These are phyloP conservation scores for Hemerocallis citrina DNA, from an alignment of 106 monocot species.

Conservation along the genomic window DNA sequence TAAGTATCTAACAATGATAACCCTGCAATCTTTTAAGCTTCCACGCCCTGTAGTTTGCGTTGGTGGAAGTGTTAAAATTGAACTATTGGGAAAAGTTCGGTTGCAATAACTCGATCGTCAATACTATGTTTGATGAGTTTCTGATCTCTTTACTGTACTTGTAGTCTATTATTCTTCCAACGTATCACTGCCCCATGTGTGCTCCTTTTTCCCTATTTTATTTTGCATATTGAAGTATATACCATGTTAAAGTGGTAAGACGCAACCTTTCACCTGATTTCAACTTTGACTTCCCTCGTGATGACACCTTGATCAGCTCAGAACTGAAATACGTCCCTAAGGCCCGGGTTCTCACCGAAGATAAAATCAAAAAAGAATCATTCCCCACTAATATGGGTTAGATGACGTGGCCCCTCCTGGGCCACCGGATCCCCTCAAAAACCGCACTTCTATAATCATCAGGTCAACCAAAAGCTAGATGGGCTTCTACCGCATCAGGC, in stretches of 20 bases:
- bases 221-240: slow-evolving; percentile 16
- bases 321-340: slow-evolving; percentile 21
- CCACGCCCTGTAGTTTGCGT: slow-evolving; percentile 71
- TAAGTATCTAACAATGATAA: no score
- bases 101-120: slow-evolving; percentile 40
- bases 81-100: slow-evolving; percentile 75
- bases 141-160: not conserved
- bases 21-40: slow-evolving; percentile 70
- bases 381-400: no score
- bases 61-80: slow-evolving; percentile 68
- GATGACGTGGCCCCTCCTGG: no score
- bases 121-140: slow-evolving; percentile 64
- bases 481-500: no score
- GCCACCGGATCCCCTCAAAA: no score
- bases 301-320: not conserved
- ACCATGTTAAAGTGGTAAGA: slow-evolving; percentile 31
- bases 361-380: not conserved
- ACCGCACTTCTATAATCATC: no score
- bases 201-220: not conserved
- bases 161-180: not conserved
- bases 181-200: not conserved
- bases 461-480: no score
- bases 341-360: not conserved
- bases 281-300: slow-evolving; percentile 10
- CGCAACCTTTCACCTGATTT: slow-evolving; percentile 19